Base-by-base conservation (phyloP, 2,329 filamentous ascomycete genomes). In the Colletotrichum lentis region DNA sequence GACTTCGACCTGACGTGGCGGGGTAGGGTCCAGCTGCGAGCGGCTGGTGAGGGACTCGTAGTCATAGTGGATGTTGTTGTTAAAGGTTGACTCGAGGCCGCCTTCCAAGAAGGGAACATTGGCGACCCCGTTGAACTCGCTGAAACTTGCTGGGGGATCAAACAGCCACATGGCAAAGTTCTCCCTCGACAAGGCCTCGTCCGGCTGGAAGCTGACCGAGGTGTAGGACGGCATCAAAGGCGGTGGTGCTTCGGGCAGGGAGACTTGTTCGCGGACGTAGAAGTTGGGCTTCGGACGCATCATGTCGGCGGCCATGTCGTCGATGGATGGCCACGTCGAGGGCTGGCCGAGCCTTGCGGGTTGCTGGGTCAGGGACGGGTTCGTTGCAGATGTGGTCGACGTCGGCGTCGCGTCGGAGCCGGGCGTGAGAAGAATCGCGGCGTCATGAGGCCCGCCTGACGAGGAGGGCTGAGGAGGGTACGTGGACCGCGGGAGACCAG, bases 141-240 rank as follows among this genome's bases (percentile, higher is more conserved):
- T 76, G 53, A 80, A 81, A 31, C 72, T 77, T 0, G 78, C 77
- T 56, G 81, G 80, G 2, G 80, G 76, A 49, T 85, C 81, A 69
- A 86, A 86, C 3, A 86, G 76, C 84, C 84, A 86, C 18, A 78
- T 76, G 22, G 80, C 81, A 73, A 86, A 86, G 73, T 83, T 84
- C 31, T 81, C 79, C 35, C 79, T 77, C 3, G 74, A 74, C 44
- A 81, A 56, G 1, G 77, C 76, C 24, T 78, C 77, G 12, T 81
- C 79, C 1, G 76, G 55, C 22, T 76, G 69, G 49, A 78, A 79
- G 12, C 76, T 76, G 31, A 80, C 71, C 20, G 72, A 72, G 27
- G 74, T 66, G 39, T 77, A 81, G 1, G 58, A 37, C 0, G 79
- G 65, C 61, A 80, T 73, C 55, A 80, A 76, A 1, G 76, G 55